Percentiles rank a stretch among this genome's conserved stretches.
Conservation (phyloP, 805 yeast species). For the Candida boidinii region DNA sequence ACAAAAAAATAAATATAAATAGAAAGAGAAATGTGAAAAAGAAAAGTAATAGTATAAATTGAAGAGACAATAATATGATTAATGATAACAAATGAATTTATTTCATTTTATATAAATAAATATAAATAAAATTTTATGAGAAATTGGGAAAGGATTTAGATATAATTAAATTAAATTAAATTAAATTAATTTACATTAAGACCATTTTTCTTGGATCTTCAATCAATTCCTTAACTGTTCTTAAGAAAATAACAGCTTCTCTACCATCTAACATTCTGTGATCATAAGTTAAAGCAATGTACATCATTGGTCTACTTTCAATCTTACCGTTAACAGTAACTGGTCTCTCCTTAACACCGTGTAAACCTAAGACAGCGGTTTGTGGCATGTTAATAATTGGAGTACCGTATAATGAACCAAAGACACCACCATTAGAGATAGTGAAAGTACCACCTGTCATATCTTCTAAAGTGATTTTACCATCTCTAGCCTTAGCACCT, state of each 20-base stretch:
- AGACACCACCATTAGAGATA: constrained; percentile 98
- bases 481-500: constrained; percentile 93
- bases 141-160: not conserved
- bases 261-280: constrained; percentile 98
- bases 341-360: constrained; percentile 96
- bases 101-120: too few relatives aligned
- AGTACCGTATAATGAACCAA: constrained; percentile 95
- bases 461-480: constrained; percentile 92
- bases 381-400: constrained; percentile 98
- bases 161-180: not conserved
- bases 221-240: constrained; percentile 90
- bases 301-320: constrained; percentile 99
- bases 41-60: too few relatives aligned
- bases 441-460: constrained; percentile 99
- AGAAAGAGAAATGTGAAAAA: too few relatives aligned
- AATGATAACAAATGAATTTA: too few relatives aligned
- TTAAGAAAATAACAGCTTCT: constrained; percentile 95
- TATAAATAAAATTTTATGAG: not conserved
- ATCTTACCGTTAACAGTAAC: constrained; percentile 94
- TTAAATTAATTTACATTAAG: constrained; percentile 26
- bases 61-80: too few relatives aligned
- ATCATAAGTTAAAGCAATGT: constrained; percentile 95
- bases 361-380: constrained; percentile 95
- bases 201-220: constrained; percentile 99
- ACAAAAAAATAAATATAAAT: too few relatives aligned